Evolutionary conservation across 352 stramenopile genomes (phyloP).

Genomic region (Pythium brassicae): DNA sequence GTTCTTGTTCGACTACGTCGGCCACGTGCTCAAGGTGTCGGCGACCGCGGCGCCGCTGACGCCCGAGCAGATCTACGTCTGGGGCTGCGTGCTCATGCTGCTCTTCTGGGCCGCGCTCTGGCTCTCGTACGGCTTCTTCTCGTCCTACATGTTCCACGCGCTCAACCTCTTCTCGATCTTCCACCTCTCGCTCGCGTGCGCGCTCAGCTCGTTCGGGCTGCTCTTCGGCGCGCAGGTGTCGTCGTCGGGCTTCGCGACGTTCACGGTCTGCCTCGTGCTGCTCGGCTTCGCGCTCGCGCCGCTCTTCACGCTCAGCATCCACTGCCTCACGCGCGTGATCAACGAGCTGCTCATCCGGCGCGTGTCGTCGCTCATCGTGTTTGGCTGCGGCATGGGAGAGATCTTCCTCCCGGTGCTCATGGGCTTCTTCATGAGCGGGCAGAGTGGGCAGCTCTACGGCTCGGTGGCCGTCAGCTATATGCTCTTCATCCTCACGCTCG

Average conservation of each 20-base stretch:
- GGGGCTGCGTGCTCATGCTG: constrained; percentile 64
- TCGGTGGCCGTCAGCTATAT: constrained; percentile 74
- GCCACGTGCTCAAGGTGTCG: constrained; percentile 39
- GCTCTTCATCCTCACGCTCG: constrained; percentile 69
- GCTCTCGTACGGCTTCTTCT: constrained; percentile 73
- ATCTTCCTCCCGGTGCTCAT: constrained; percentile 82
- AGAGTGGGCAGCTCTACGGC: constrained; percentile 72
- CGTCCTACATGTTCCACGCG: constrained; percentile 71
- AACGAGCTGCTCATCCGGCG: constrained; percentile 75
- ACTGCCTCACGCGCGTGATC: constrained; percentile 80
- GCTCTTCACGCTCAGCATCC: constrained; percentile 79
- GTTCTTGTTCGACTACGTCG: constrained; percentile 81
- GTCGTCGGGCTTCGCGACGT: constrained; percentile 35
- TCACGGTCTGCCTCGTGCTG: constrained; percentile 49
- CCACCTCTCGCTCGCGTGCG: constrained; percentile 55
- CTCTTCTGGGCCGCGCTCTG: constrained; percentile 71
- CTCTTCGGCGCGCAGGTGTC: constrained; percentile 44
- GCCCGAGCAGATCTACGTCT: constrained; percentile 32
- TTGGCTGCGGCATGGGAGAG: constrained; percentile 79
- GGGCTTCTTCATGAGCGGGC: constrained; percentile 84
- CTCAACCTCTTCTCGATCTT: constrained; percentile 79
- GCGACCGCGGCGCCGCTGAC: constrained; percentile 12
- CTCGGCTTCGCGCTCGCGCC: constrained; percentile 67
- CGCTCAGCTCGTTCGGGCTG: constrained; percentile 61
- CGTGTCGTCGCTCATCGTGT: constrained; percentile 81